These are phyloP conservation scores for Geranium incanum DNA, from an alignment of 441 rosid species.

Conservation along the genomic window DNA sequence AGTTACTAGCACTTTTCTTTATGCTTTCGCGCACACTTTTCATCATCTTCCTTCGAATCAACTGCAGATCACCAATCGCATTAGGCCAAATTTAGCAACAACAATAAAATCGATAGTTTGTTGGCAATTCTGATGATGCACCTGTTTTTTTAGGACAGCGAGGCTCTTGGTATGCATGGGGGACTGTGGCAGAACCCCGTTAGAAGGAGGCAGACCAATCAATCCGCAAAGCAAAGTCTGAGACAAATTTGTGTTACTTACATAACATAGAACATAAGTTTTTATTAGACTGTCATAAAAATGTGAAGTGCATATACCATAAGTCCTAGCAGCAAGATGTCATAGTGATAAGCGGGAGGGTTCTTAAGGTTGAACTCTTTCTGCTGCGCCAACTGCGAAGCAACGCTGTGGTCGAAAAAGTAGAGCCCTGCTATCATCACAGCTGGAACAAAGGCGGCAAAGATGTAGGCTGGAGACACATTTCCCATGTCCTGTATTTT, in stretches of 20 bases:
- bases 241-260: neutral
- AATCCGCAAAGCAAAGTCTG: slow-evolving; percentile 76
- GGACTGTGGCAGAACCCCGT: slow-evolving; percentile 84
- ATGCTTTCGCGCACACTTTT: slow-evolving; percentile 62
- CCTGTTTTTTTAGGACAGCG: slow-evolving; percentile 75
- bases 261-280: slow-evolving; percentile 2
- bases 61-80: slow-evolving; percentile 31
- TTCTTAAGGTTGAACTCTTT: slow-evolving; percentile 75
- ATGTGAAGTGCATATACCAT: slow-evolving; percentile 6
- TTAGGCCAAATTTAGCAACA: neutral
- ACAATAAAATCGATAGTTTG: neutral
- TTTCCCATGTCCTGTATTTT: slow-evolving; percentile 66
- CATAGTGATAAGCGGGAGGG: slow-evolving; percentile 82
- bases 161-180: slow-evolving; percentile 93
- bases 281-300: neutral
- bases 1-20: slow-evolving; percentile 47
- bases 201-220: slow-evolving; percentile 83
- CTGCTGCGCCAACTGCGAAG: slow-evolving; percentile 87
- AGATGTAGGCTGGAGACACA: slow-evolving; percentile 53
- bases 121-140: slow-evolving; percentile 12
- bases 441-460: slow-evolving; percentile 70
- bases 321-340: slow-evolving; percentile 47
- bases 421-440: slow-evolving; percentile 78
- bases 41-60: slow-evolving; percentile 73
- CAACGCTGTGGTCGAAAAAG: slow-evolving; percentile 85